Evolutionary conservation across 257 asterid genomes (phyloP), one percentile per base, ranked within the genome.

Genomic region (Verbascum thapsus): DNA sequence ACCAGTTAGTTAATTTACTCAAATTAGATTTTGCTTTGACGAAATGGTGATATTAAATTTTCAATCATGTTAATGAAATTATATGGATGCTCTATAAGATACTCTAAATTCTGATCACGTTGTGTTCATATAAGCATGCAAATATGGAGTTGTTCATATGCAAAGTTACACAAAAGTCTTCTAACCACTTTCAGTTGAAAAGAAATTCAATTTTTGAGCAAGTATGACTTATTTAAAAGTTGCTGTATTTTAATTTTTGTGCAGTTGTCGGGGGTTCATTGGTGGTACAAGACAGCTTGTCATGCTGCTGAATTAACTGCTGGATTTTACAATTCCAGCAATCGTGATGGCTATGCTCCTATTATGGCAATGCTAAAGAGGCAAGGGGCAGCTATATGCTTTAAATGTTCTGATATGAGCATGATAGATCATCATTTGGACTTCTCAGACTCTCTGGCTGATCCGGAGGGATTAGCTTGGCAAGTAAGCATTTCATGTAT

Each of bases 271-370:
- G 80, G 98, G 72, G 77, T 86, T 45, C 84, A 91, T 72, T 87
- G 91, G 96, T 91, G 98, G 96, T 91, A 91, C 77, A 91, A 88
- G 81, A 85, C 96, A 58, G 83, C 96, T 64, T 83, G 98, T 74
- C 96, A 91, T 59, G 95, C 96, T 61, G 96, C 98, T 62, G 98
- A 91, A 72, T 76, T 91, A 63, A 81, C 88, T 50, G 86, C 97
- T 45, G 97, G 97, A 49, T 79, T 71, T 63, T 81, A 90, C 53
- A 90, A 90, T 78, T 78, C 95, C 8, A 71, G 82, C 65, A 82
- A 87, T 48, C 97, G 88, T 13, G 89, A 87, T 71, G 97, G 97
- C 30, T 90, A 90, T 78, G 87, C 89, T 71, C 64, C 87, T 41
- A 50, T 72, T 34, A 78, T 74, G 84, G 70, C 79, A 66, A 74